Base-by-base conservation (phyloP, 2,329 filamentous ascomycete genomes). In the Escovopsis sp. region DNA sequence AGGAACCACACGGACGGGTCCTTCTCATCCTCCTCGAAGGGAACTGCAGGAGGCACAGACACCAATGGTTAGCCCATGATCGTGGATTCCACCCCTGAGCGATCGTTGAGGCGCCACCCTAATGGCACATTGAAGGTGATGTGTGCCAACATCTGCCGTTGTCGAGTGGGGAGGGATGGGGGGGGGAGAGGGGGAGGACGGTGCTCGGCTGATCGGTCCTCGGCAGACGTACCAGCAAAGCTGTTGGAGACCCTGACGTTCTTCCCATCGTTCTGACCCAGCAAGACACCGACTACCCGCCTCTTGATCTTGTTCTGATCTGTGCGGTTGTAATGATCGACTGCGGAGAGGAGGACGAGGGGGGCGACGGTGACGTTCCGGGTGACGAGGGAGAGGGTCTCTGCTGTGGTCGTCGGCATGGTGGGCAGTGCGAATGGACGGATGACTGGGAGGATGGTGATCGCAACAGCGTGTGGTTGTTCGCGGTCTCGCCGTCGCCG, bases 1-100 rank as follows among this genome's bases (percentile, higher is more conserved):
- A 98, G 65, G 58, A 96, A 98, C 90, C 90, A 98, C 55, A 98
- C 90, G 26, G 88, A 92, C 4, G 88, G 88, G 56, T 98, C 87
- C 63, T 93, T 94, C 52, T 94, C 90, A 58, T 98, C 90, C 65
- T 98, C 90, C 62, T 98, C 90, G 54, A 98, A 98, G 1, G 90
- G 90, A 31, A 96, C 90, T 94, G 51, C 43, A 43, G 27, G 35
- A 26, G 41, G 21, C 35, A 44, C n/a, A 48, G n/a, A 37, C 42
- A 36, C 31, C 27, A 34, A 35, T 18, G n/a, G 17, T 23, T 31
- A 15, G 17, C 33, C 28, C 19, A 33, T 21, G 16, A n/a, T n/a
- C n/a, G n/a, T n/a, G n/a, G n/a, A n/a, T n/a, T n/a, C n/a, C n/a
- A n/a, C n/a, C n/a, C n/a, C n/a, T n/a, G n/a, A n/a, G n/a, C n/a